These are phyloP conservation scores for Solanum phureja DNA, from an alignment of 257 asterid species.

Conservation along the genomic window DNA sequence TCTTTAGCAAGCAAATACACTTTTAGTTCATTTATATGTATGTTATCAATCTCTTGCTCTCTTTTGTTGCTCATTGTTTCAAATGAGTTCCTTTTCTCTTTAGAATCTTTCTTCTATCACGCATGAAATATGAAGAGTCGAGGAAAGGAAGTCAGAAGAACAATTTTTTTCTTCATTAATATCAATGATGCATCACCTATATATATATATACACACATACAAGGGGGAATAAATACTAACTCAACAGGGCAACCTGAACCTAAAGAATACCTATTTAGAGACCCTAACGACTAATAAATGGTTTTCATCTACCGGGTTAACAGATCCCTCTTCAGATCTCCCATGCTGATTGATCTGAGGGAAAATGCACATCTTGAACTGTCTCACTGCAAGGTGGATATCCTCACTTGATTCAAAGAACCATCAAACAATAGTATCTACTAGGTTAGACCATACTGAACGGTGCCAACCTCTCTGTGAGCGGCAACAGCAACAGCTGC, in stretches of 20 bases:
- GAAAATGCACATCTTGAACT: not conserved
- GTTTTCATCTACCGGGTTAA: not conserved
- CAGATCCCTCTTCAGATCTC: not conserved
- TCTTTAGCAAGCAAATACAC: not conserved
- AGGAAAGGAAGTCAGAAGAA: not conserved
- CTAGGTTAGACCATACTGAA: slow-evolving; percentile 55
- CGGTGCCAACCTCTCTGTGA: slow-evolving; percentile 53
- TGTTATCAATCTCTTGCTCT: not conserved
- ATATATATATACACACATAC: not conserved
- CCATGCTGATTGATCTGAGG: not conserved
- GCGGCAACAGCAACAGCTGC: slow-evolving; percentile 57
- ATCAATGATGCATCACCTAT: not conserved
- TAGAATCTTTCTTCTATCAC: not conserved
- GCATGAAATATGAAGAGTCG: not conserved
- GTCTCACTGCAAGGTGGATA: not conserved
- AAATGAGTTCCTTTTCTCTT: not conserved
- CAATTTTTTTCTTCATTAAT: not conserved
- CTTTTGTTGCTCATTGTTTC: not conserved
- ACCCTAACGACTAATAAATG: not conserved
- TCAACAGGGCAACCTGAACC: not conserved
- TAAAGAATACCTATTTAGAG: not conserved
- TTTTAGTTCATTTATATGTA: not conserved
- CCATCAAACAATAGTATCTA: not conserved
- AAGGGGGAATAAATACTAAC: not conserved
- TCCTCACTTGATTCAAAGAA: not conserved